Evolutionary conservation across 495 filamentous ascomycete genomes (phyloP), one percentile per base, ranked within the genome.

Genomic region (Entonaema liquescens): DNA sequence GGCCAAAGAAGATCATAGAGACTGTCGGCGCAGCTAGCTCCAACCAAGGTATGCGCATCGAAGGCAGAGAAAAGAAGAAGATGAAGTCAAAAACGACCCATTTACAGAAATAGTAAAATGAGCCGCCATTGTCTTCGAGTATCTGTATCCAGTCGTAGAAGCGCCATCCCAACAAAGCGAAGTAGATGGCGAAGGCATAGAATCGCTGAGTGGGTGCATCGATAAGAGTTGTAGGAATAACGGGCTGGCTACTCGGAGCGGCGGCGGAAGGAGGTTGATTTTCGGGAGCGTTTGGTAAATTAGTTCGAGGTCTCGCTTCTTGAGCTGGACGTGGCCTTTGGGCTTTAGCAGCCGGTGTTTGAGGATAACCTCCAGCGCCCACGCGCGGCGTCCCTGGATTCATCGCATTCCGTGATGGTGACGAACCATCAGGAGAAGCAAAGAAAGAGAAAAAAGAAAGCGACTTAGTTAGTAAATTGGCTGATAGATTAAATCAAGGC

Each of bases 31-130:
- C 88, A 2, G 90, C 91, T 85, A 94, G 92, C 84, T 98, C 92
- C 40, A 99, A 85, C 95, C 95, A 98, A 62, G 95, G 95, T 83
- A 99, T 97, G 75, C 91, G 88, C 66, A 98, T 75, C 44, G 88
- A 86, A 31, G 96, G 95, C 21, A 98, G 76, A 4, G 90, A 90
- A 76, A 94, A 98, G 61, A 97, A 84, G 79, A 94, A 97, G 29
- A 91, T 77, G 19, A 88, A 87, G 80, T 98, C 95, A 19, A 98
- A 84, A 29, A 86, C 84, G 60, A 91, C 84, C 95, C 95, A 99
- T 86, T 98, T 99, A 77, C 94, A 80, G 78, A 97, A 97, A 47
- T 94, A 84, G 89, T 89, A 91, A 25, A 95, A 89, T 15, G 92
- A 93, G 77, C 93, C 89, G 62, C 89, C 82, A 62, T 94, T 90